phyloP scores from a whole-genome alignment of 164 flowering plant species.

The Santalum album region DNA sequence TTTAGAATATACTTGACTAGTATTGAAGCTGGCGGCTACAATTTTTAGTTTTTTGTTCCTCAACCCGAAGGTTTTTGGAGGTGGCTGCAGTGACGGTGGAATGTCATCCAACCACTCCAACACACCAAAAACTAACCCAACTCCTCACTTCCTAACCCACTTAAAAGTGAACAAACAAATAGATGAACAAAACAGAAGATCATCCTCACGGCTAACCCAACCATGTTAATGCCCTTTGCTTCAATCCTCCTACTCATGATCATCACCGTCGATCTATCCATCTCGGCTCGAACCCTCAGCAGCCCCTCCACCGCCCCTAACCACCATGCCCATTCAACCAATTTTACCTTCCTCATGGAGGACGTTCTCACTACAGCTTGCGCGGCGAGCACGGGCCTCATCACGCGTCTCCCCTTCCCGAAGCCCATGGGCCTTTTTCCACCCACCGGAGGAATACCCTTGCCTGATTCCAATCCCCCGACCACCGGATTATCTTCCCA shows the following conservation, averaged over 20 bases:
- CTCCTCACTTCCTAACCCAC: no score
- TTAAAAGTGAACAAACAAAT: no score
- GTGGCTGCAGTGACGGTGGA: no score
- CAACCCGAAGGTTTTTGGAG: no score
- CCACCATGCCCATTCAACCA: conserved; percentile 9
- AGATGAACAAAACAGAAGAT: no score
- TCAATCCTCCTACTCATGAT: conserved; percentile 11
- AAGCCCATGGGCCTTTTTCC: conserved; percentile 26
- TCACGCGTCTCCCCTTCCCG: conserved; percentile 21
- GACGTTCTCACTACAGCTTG: conserved; percentile 19
- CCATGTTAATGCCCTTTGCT: neutral
- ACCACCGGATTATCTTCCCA: conserved; percentile 14
- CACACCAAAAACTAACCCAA: no score
- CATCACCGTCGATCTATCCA: conserved; percentile 12
- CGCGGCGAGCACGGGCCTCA: conserved; percentile 5
- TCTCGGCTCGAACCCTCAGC: conserved; percentile 23
- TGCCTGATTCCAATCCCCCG: conserved; percentile 18
- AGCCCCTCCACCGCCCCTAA: conserved; percentile 13
- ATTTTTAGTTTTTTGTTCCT: no score
- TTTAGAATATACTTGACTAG: no score
- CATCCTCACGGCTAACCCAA: no score
- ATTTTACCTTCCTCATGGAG: conserved; percentile 24
- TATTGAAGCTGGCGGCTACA: no score
- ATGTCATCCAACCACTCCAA: no score
- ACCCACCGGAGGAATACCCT: conserved; percentile 19